phyloP scores from a whole-genome alignment of 768 basidiomycete species.

The Tremella yokohamensis region DNA sequence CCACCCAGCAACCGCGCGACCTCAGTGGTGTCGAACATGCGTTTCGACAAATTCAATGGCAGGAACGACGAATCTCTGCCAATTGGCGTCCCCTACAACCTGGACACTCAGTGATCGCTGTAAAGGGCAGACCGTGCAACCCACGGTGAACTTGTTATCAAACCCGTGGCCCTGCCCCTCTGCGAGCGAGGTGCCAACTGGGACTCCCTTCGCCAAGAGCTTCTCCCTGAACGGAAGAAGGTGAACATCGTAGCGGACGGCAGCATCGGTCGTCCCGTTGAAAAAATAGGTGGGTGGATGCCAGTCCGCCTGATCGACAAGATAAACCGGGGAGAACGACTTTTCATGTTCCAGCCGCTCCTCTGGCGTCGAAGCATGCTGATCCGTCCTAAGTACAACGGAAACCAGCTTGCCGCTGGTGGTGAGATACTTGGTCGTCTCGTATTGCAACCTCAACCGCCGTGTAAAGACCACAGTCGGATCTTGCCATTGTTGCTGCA shows the following conservation, averaged over 20 bases:
- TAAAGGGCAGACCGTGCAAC: neutral
- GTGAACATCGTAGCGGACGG: constrained; percentile 1
- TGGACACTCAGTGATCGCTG: no score
- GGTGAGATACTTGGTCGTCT: constrained; percentile 15
- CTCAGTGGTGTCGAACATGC: no score
- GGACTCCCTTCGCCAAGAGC: constrained; percentile 12
- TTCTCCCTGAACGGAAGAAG: constrained; percentile 7
- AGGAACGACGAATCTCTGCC: no score
- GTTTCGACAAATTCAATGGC: no score
- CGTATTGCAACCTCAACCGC: constrained; percentile 16
- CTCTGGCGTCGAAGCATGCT: constrained; percentile 1
- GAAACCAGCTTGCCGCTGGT: constrained; percentile 8
- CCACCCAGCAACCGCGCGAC: no score
- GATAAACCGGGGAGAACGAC: neutral
- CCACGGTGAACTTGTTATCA: constrained; percentile 19
- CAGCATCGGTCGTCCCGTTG: constrained; percentile 11
- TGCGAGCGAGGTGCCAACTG: constrained; percentile 13
- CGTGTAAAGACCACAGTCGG: constrained; percentile 6
- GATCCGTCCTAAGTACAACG: constrained; percentile 6
- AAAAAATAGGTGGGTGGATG: constrained; percentile 22
- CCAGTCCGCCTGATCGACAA: constrained; percentile 7
- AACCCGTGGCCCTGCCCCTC: constrained; percentile 15
- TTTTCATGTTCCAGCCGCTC: constrained; percentile 1
- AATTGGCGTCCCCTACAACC: no score
- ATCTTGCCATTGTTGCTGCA: constrained; percentile 10